Conservation (phyloP, 805 yeast genomes). For the Saccharomyces mikatae region DNA sequence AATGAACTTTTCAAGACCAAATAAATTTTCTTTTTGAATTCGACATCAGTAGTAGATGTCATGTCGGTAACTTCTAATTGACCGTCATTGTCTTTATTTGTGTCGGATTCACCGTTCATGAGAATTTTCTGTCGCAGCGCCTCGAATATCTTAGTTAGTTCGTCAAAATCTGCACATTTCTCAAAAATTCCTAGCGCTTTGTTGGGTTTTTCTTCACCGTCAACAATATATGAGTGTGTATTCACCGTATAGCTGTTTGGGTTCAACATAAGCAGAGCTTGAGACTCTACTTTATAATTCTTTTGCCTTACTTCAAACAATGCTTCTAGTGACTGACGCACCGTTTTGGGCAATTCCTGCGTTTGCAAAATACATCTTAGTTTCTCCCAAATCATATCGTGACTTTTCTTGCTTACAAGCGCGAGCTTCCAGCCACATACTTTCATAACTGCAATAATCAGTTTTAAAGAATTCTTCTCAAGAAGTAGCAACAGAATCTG, state of each 20-base stretch:
- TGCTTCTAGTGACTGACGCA: slow-evolving; percentile 41
- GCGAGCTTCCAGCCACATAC: slow-evolving; percentile 46
- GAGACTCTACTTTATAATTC: slow-evolving; percentile 26
- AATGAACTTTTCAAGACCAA: slow-evolving; percentile 80
- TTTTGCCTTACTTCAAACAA: slow-evolving; percentile 44
- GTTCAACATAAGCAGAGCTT: neutral
- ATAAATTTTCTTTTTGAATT: slow-evolving; percentile 70
- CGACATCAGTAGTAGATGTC: slow-evolving; percentile 56
- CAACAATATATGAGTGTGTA: slow-evolving; percentile 1
- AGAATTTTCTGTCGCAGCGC: neutral
- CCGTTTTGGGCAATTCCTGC: slow-evolving; percentile 36
- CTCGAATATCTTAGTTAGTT: neutral
- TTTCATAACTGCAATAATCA: slow-evolving; percentile 44
- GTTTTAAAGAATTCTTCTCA: slow-evolving; percentile 41
- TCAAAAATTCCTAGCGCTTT: neutral
- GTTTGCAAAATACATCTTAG: slow-evolving; percentile 56
- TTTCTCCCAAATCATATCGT: slow-evolving; percentile 47
- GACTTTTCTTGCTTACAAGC: slow-evolving; percentile 37
- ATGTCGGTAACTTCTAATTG: slow-evolving; percentile 44
- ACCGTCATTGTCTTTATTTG: slow-evolving; percentile 1
- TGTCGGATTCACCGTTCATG: neutral
- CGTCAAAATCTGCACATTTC: slow-evolving; percentile 2
- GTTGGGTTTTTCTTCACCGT: slow-evolving; percentile 7
- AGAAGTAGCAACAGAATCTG: slow-evolving; percentile 45
- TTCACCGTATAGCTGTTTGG: slow-evolving; percentile 29